phyloP scores from a whole-genome alignment of 2,329 filamentous ascomycete genomes.

The Sclerotinia minor region DNA sequence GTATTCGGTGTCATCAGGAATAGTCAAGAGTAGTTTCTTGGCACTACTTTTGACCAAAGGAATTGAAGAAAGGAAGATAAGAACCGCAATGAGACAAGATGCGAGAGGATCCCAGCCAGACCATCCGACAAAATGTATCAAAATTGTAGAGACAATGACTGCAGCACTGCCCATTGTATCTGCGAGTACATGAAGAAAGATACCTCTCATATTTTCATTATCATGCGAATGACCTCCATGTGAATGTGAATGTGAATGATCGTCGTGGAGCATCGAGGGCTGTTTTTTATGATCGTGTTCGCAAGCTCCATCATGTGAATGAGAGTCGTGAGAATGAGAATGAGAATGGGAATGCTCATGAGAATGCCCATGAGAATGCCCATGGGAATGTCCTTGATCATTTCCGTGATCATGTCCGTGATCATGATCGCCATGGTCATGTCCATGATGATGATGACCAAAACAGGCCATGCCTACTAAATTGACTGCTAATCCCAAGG shows the following conservation, averaged over 20 bases:
- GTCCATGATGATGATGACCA: slow-evolving; percentile 45
- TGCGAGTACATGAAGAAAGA: slow-evolving; percentile 92
- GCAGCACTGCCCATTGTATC: slow-evolving; percentile 93
- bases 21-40: slow-evolving; percentile 76
- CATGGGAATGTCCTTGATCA: slow-evolving; percentile 41
- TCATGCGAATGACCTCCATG: slow-evolving; percentile 55
- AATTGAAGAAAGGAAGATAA: slow-evolving; percentile 90
- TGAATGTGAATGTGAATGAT: slow-evolving; percentile 44
- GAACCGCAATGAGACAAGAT: slow-evolving; percentile 86
- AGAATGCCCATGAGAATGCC: slow-evolving; percentile 38
- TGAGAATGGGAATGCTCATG: slow-evolving; percentile 38
- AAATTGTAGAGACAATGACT: slow-evolving; percentile 85
- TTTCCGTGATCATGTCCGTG: slow-evolving; percentile 40
- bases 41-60: slow-evolving; percentile 86
- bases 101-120: slow-evolving; percentile 92
- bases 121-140: slow-evolving; percentile 88
- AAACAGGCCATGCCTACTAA: slow-evolving; percentile 71
- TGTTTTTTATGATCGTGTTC: slow-evolving; percentile 31
- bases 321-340: slow-evolving; percentile 34
- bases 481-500: slow-evolving; percentile 84
- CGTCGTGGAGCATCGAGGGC: slow-evolving; percentile 22
- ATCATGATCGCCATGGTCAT: slow-evolving; percentile 46
- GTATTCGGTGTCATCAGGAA: slow-evolving; percentile 85
- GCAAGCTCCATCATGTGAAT: slow-evolving; percentile 32
- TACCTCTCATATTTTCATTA: slow-evolving; percentile 98